phyloP scores from a whole-genome alignment of 768 basidiomycete genomes.

The Pholiota conissans region DNA sequence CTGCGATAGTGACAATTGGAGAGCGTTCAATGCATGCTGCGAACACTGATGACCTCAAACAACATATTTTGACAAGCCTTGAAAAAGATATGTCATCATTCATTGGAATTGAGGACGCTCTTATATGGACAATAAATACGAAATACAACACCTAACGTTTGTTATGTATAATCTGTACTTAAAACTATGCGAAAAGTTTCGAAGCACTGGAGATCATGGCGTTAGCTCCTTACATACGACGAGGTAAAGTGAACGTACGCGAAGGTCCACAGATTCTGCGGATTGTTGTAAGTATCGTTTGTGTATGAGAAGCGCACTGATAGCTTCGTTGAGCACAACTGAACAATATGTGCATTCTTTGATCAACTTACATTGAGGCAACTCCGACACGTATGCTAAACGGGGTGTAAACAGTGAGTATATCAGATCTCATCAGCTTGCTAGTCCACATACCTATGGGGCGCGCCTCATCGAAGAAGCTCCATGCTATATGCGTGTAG shows the following conservation, averaged over 20 bases:
- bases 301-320: slow-evolving; percentile 64
- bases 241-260: slow-evolving; percentile 37
- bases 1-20: too few species aligned
- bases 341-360: background rate
- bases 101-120: too few species aligned
- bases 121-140: too few species aligned
- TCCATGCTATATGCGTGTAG: slow-evolving; percentile 35
- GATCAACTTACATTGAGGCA: slow-evolving; percentile 26
- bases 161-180: too few species aligned
- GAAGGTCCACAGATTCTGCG: slow-evolving; percentile 58
- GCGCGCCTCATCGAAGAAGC: slow-evolving; percentile 37
- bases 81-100: too few species aligned
- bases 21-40: too few species aligned
- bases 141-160: too few species aligned
- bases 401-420: background rate
- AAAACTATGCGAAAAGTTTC: too few species aligned
- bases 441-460: slow-evolving; percentile 35
- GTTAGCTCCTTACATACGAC: background rate
- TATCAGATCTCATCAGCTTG: background rate
- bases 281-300: slow-evolving; percentile 61
- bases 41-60: too few species aligned
- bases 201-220: too few species aligned
- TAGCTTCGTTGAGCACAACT: background rate
- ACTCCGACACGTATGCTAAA: slow-evolving; percentile 43
- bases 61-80: too few species aligned